Conservation (phyloP, 352 stramenopile genomes). For the Phytophthora uliginosa region DNA sequence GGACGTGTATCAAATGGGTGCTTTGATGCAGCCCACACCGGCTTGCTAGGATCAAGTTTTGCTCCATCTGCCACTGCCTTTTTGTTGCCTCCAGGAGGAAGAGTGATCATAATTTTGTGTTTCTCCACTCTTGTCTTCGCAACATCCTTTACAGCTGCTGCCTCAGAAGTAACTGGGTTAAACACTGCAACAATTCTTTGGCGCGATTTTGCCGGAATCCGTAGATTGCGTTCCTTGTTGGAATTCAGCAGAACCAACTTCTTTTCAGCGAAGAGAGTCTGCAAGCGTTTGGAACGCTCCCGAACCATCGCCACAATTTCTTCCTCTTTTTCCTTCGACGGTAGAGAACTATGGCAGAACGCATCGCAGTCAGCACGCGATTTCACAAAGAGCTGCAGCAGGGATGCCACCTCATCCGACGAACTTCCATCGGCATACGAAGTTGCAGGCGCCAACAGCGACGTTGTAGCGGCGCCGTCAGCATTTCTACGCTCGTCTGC, state of each 20-base stretch:
- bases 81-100: slow-evolving; percentile 88
- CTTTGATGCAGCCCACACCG: slow-evolving; percentile 74
- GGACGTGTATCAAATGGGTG: slow-evolving; percentile 84
- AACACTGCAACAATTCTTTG: slow-evolving; percentile 88
- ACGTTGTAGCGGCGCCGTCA: slow-evolving; percentile 18
- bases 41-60: slow-evolving; percentile 69
- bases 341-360: slow-evolving; percentile 73
- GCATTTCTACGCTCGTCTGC: slow-evolving; percentile 23
- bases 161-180: slow-evolving; percentile 56
- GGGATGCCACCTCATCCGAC: slow-evolving; percentile 58
- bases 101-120: slow-evolving; percentile 90
- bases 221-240: slow-evolving; percentile 83
- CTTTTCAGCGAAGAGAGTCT: slow-evolving; percentile 74
- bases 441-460: slow-evolving; percentile 3
- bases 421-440: slow-evolving; percentile 24
- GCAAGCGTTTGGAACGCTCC: slow-evolving; percentile 75
- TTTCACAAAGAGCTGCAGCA: slow-evolving; percentile 77
- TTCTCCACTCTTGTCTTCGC: slow-evolving; percentile 86
- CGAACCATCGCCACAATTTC: slow-evolving; percentile 86
- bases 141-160: slow-evolving; percentile 43
- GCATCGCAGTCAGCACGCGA: slow-evolving; percentile 77
- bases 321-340: slow-evolving; percentile 76
- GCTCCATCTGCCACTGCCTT: slow-evolving; percentile 72
- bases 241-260: slow-evolving; percentile 70
- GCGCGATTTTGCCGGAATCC: slow-evolving; percentile 80